Evolutionary conservation across 2,329 filamentous ascomycete species (phyloP).

Genomic region (Beauveria sp.): DNA sequence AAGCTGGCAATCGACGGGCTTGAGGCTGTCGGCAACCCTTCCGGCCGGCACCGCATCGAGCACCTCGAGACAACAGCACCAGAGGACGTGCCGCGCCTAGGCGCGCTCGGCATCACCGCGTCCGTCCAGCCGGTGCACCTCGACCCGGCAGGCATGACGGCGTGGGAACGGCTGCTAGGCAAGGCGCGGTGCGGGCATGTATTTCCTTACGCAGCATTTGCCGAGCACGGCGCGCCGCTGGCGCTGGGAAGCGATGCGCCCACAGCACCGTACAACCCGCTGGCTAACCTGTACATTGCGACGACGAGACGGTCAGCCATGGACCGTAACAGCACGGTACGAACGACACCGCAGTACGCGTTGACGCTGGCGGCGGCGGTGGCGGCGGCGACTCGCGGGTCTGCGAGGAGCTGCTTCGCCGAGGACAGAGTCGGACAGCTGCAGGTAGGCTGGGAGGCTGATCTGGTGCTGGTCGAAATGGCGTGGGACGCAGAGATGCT

Average conservation of each 20-base stretch:
- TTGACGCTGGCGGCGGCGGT: slow-evolving; percentile 42
- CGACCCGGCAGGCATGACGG: slow-evolving; percentile 52
- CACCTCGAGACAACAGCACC: slow-evolving; percentile 52
- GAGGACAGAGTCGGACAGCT: slow-evolving; percentile 42
- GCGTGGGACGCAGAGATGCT: slow-evolving; percentile 40
- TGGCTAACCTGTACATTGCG: slow-evolving; percentile 51
- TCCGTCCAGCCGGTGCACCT: slow-evolving; percentile 52
- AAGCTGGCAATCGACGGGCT: slow-evolving; percentile 48
- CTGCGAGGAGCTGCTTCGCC: slow-evolving; percentile 45
- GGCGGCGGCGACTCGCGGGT: slow-evolving; percentile 39
- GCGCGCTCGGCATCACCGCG: slow-evolving; percentile 50
- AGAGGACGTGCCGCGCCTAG: slow-evolving; percentile 47
- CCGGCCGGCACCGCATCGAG: slow-evolving; percentile 51
- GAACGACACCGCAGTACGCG: slow-evolving; percentile 41
- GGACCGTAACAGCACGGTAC: slow-evolving; percentile 24
- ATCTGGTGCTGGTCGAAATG: slow-evolving; percentile 42
- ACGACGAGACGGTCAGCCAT: slow-evolving; percentile 44
- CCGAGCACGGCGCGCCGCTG: slow-evolving; percentile 43
- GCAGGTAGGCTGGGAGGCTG: slow-evolving; percentile 42
- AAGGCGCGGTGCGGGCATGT: slow-evolving; percentile 45
- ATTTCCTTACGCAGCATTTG: slow-evolving; percentile 57
- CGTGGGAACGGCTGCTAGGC: slow-evolving; percentile 53
- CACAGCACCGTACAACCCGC: slow-evolving; percentile 46
- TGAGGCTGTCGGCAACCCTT: slow-evolving; percentile 30
- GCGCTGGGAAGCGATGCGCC: slow-evolving; percentile 54